phyloP scores from a whole-genome alignment of 2,329 filamentous ascomycete species.

The Microsporum canis region DNA sequence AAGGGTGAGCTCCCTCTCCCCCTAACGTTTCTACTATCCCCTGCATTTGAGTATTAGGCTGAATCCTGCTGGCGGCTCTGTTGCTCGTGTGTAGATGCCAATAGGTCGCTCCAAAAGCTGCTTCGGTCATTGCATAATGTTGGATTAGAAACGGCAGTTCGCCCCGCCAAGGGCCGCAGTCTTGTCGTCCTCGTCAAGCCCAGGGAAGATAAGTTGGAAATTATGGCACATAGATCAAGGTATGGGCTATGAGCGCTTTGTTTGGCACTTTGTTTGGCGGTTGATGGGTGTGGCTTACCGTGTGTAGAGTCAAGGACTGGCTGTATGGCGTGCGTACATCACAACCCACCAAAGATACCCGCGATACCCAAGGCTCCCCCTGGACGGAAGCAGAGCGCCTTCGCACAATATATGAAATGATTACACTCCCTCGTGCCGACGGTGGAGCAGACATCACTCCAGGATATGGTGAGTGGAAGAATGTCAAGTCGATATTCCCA shows the following conservation, averaged over 20 bases:
- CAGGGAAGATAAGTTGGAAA: conserved; percentile 61
- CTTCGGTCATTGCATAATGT: conserved; percentile 62
- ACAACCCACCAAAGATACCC: conserved; percentile 63
- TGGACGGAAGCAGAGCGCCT: conserved; percentile 81
- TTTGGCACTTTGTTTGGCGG: background rate
- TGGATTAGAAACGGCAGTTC: conserved; percentile 79
- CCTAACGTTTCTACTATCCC: background rate
- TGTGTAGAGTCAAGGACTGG: conserved; percentile 73
- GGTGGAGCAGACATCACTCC: conserved; percentile 71
- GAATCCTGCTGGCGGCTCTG: background rate
- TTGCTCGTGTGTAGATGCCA: conserved; percentile 47
- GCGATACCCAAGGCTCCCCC: conserved; percentile 57
- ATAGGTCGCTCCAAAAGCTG: conserved; percentile 65
- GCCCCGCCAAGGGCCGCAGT: conserved; percentile 62
- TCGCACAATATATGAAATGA: conserved; percentile 75
- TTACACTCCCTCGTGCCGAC: conserved; percentile 60
- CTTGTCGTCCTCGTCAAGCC: conserved; percentile 76
- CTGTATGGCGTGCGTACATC: conserved; percentile 72
- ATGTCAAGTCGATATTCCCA: conserved; percentile 63
- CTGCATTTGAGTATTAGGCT: background rate
- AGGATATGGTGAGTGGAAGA: conserved; percentile 56
- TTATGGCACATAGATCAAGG: conserved; percentile 74
- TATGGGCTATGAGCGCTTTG: conserved; percentile 20
- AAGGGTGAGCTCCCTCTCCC: conserved; percentile 41
- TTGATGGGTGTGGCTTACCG: background rate